These are phyloP conservation scores for Penicillium sp. DNA, from an alignment of 2,329 filamentous ascomycete species.

Conservation along the genomic window DNA sequence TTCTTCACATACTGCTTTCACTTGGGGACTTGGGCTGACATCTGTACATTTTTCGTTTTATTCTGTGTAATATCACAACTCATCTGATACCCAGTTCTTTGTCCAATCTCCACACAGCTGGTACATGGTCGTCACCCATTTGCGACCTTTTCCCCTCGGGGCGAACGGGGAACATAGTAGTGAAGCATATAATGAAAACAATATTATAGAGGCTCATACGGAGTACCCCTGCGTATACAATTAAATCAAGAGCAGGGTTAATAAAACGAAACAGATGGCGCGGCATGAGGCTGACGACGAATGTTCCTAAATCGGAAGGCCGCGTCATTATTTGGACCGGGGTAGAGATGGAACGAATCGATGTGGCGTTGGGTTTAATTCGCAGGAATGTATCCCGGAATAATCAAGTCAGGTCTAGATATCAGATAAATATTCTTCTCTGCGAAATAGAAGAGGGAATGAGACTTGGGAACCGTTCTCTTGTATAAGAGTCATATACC, in stretches of 20 bases:
- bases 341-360: not conserved
- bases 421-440: not conserved
- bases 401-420: not conserved
- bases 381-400: not conserved
- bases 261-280: not conserved
- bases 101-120: not conserved
- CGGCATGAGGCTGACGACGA: not conserved
- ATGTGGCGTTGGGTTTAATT: not conserved
- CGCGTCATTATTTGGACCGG: slow-evolving; percentile 1
- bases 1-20: not conserved
- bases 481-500: not conserved
- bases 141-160: not conserved
- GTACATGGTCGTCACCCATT: not conserved
- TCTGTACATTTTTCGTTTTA: not conserved
- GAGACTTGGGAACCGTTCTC: not conserved
- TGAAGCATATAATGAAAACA: not conserved
- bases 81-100: not conserved
- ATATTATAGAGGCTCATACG: not conserved
- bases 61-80: slow-evolving; percentile 12
- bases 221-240: not conserved
- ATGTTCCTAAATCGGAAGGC: not conserved
- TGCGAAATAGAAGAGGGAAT: not conserved
- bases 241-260: no score
- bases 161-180: not conserved
- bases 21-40: not conserved